These are phyloP conservation scores for Pseudogymnoascus destructans DNA, from an alignment of 2,329 filamentous ascomycete genomes.

Conservation along the genomic window DNA sequence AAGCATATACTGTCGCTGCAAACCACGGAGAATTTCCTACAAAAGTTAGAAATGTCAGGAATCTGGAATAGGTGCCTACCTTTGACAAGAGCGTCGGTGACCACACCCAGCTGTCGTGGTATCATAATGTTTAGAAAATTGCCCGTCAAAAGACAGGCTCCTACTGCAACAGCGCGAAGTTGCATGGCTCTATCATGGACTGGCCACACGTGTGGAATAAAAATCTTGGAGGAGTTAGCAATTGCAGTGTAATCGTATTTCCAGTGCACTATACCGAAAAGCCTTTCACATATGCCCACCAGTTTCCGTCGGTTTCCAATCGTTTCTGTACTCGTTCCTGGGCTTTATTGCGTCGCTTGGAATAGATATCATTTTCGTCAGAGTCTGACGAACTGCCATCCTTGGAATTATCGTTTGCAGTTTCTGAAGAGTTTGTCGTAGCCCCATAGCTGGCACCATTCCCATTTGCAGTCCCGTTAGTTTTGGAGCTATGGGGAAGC, in stretches of 20 bases:
- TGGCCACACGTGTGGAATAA: slow-evolving; percentile 72
- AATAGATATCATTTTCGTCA: slow-evolving; percentile 25
- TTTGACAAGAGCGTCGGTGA: slow-evolving; percentile 55
- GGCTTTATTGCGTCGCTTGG: slow-evolving; percentile 40
- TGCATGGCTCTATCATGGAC: slow-evolving; percentile 53
- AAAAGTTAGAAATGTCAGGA: slow-evolving; percentile 8
- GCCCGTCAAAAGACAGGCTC: slow-evolving; percentile 52
- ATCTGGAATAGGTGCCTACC: slow-evolving; percentile 22
- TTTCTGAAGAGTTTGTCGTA: slow-evolving; percentile 1
- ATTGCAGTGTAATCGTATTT: neutral
- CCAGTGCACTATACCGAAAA: slow-evolving; percentile 38
- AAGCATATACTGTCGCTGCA: slow-evolving; percentile 38
- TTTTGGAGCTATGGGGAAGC: slow-evolving; percentile 33
- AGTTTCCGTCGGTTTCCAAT: slow-evolving; percentile 61
- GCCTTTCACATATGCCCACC: slow-evolving; percentile 62
- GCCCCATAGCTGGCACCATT: slow-evolving; percentile 1
- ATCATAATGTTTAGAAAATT: slow-evolving; percentile 65
- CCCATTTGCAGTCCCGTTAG: slow-evolving; percentile 23
- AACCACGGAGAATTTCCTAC: slow-evolving; percentile 35
- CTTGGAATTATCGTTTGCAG: slow-evolving; percentile 13
- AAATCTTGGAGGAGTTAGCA: slow-evolving; percentile 35
- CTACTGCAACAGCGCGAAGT: slow-evolving; percentile 52
- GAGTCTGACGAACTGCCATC: slow-evolving; percentile 12
- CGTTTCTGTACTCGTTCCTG: slow-evolving; percentile 52
- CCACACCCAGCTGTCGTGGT: slow-evolving; percentile 68